These are phyloP conservation scores for Leishmania martiniquensis DNA, from an alignment of 208 protist species.

Conservation along the genomic window DNA sequence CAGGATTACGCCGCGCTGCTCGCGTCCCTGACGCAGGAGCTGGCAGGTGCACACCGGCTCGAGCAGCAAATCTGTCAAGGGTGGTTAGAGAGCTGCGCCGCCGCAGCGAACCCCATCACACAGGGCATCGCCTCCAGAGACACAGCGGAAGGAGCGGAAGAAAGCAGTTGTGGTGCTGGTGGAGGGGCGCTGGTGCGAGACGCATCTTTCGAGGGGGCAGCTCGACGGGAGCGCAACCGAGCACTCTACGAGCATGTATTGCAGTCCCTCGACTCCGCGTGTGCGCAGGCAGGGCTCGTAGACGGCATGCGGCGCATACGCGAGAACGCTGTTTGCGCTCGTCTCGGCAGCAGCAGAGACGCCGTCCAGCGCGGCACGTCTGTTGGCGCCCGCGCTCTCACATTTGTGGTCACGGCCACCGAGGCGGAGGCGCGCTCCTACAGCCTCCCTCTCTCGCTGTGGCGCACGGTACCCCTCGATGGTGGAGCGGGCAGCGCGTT, in stretches of 20 bases:
- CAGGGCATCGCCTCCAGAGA: not conserved
- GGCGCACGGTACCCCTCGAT: conserved; percentile 5
- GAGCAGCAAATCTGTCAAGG: not conserved
- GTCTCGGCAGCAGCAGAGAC: not conserved
- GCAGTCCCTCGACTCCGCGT: conserved; percentile 21
- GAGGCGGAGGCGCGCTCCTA: conserved; percentile 27
- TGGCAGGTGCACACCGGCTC: conserved; percentile 20
- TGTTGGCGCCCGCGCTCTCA: not conserved
- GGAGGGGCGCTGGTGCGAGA: not conserved
- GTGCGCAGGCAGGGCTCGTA: conserved; percentile 5
- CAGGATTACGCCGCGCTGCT: conserved; percentile 69
- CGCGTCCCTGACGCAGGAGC: conserved; percentile 41
- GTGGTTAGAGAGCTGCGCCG: not conserved
- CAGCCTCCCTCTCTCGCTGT: conserved; percentile 21
- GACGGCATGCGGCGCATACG: conserved; percentile 16
- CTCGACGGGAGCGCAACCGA: conserved; percentile 24
- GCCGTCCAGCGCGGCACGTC: not conserved
- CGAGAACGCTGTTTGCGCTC: not conserved
- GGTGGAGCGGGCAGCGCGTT: not conserved
- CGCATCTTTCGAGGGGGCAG: not conserved
- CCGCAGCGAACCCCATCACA: not conserved
- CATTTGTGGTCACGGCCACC: conserved; percentile 2
- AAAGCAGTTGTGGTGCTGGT: not conserved
- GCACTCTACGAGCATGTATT: conserved; percentile 40
- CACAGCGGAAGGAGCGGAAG: not conserved